phyloP scores from a whole-genome alignment of 2,329 filamentous ascomycete species.

The Chalaropsis thielavioides region DNA sequence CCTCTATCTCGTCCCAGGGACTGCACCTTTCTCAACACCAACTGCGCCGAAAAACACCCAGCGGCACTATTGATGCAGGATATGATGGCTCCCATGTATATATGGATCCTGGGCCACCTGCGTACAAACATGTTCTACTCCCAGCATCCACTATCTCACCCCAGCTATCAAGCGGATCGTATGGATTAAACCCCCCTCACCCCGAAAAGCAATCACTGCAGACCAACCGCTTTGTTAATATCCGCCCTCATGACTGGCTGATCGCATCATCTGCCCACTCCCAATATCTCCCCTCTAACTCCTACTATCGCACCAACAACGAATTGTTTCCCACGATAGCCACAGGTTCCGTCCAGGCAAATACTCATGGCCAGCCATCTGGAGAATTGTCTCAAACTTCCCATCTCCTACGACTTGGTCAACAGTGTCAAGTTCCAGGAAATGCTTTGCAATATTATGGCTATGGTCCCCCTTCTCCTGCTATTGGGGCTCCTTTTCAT shows the following conservation, averaged over 20 bases:
- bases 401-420: neutral
- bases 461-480: slow-evolving; percentile 16
- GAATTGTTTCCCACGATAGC: neutral
- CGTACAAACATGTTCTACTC: slow-evolving; percentile 70
- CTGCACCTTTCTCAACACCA: slow-evolving; percentile 33
- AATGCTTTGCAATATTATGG: slow-evolving; percentile 9
- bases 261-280: neutral
- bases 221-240: neutral
- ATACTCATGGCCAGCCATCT: neutral
- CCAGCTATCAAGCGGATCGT: neutral
- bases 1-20: neutral
- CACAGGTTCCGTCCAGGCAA: neutral
- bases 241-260: neutral
- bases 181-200: neutral
- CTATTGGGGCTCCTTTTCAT: slow-evolving; percentile 16
- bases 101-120: slow-evolving; percentile 56
- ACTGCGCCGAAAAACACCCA: slow-evolving; percentile 81
- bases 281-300: neutral
- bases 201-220: neutral
- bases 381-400: neutral
- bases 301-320: neutral
- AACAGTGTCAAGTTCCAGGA: neutral
- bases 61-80: slow-evolving; percentile 78
- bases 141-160: slow-evolving; percentile 32
- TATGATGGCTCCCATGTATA: slow-evolving; percentile 75